Base-by-base conservation (phyloP, 176 grass and related monocot species). In the Avena eriantha region DNA sequence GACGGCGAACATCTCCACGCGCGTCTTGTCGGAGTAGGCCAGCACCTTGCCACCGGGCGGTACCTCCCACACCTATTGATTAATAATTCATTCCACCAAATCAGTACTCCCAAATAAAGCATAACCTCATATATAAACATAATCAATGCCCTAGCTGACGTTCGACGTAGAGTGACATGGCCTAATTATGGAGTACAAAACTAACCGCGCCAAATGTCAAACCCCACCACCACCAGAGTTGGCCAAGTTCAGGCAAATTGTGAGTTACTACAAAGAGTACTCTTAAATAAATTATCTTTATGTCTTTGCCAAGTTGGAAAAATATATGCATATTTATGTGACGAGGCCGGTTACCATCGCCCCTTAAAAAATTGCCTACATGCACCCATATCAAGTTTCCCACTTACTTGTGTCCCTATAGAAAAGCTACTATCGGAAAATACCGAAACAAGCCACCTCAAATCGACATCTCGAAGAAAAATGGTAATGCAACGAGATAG, bases 1-100 rank as follows among this genome's bases (percentile, higher is more conserved):
- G 4, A 85, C 82, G 5, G 73, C 70, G 87, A 94, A 94, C 92
- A 73, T 84, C 90, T 97, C 92, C 15, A 97, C 82, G 6, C 81
- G 46, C 56, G 92, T 97, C 68, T 89, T 92, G 50, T 90, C 83
- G 19, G 92, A 94, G 56, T 80, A 92, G 39, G 88, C 95, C n/a
- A 97, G 63, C 86, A 94, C 90, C 78, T 76, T 90, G 12, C 88
- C 95, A 5, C 57, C 16, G 1, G 83, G 69, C 1, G 95, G 95
- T 23, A 94, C 3, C 86, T 92, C 88, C 90, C 60, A 90, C 41
- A 94, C 89, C 92, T 94, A 4, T 46, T 48, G 8, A 53, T 53
- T 14, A 29, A 29, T 11, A 50, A 18, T n/a, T 48, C n/a, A 26
- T 24, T 23, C 43, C 1, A 53, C 23, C 73, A 19, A n/a, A 71